phyloP scores from a whole-genome alignment of 1,139 yeast species.

The Cylindricascospora bacillispora region DNA sequence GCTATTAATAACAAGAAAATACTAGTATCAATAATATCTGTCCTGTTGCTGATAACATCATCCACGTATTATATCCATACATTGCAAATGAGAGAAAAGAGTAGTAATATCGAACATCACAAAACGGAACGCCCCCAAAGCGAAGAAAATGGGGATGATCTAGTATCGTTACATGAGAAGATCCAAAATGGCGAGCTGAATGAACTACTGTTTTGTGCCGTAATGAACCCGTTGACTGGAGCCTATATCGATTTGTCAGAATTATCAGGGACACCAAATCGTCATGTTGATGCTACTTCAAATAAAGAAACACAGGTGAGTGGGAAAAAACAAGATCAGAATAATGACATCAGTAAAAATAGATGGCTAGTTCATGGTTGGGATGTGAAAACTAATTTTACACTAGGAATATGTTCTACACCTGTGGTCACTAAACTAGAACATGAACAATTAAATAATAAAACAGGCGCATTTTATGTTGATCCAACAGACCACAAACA shows the following conservation, averaged over 20 bases:
- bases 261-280: constrained; percentile 20
- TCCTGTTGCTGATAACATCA: no score
- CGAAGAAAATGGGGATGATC: no score
- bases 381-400: constrained; percentile 63
- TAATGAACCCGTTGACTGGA: constrained; percentile 23
- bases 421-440: constrained; percentile 23
- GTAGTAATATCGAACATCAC: no score
- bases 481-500: constrained; percentile 27
- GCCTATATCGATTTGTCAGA: constrained; percentile 23
- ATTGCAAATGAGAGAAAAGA: no score
- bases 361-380: constrained; percentile 58
- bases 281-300: constrained; percentile 3
- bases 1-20: no score
- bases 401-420: constrained; percentile 66
- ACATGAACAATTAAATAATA: constrained; percentile 31
- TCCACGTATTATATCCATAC: no score
- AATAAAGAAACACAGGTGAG: constrained; percentile 4
- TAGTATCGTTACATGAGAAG: no score
- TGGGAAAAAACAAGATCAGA: constrained; percentile 1
- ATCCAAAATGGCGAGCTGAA: no score
- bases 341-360: constrained; percentile 7
- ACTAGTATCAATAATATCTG: no score
- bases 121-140: no score
- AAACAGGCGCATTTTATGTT: constrained; percentile 60
- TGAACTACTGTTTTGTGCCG: constrained; percentile 20